phyloP scores from a whole-genome alignment of 2,329 filamentous ascomycete genomes.

The Corinectria fuckeliana region DNA sequence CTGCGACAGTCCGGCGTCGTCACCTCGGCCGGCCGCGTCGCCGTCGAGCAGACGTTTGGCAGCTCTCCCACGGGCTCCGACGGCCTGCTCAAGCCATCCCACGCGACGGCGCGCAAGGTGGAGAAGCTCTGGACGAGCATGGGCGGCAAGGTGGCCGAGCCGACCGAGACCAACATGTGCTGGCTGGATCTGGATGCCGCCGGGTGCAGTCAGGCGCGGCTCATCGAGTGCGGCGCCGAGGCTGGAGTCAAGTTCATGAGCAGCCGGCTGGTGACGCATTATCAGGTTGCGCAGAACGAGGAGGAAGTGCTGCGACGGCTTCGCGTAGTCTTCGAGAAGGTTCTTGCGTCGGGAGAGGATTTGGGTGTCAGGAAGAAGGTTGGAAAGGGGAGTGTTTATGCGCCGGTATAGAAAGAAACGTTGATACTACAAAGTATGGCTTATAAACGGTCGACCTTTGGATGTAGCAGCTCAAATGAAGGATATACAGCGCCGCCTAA shows the following conservation, averaged over 20 bases:
- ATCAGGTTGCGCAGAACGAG: constrained; percentile 66
- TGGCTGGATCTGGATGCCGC: constrained; percentile 77
- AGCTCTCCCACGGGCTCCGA: constrained; percentile 47
- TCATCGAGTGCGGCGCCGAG: constrained; percentile 49
- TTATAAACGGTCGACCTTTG: no score
- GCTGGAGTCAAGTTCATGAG: constrained; percentile 51
- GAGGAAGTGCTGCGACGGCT: constrained; percentile 66
- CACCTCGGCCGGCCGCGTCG: constrained; percentile 73
- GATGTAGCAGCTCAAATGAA: no score
- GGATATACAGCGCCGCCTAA: no score
- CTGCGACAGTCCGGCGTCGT: constrained; percentile 76
- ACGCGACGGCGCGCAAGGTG: constrained; percentile 67
- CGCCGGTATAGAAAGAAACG: constrained; percentile 23
- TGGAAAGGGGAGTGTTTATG: constrained; percentile 38
- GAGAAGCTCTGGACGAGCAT: constrained; percentile 74
- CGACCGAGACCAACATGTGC: constrained; percentile 90
- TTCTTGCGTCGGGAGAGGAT: constrained; percentile 35
- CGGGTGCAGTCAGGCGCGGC: constrained; percentile 49
- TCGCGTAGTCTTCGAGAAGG: constrained; percentile 58
- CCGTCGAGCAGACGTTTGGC: constrained; percentile 60
- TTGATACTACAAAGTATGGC: no score
- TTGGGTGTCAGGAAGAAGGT: constrained; percentile 20
- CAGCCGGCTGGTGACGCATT: constrained; percentile 55
- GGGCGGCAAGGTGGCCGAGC: constrained; percentile 72
- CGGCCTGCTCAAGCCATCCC: constrained; percentile 65